Percentiles rank a stretch among this genome's conserved stretches.
Conservation (phyloP, 2,329 filamentous ascomycete genomes). For the Parastagonospora nodorum region DNA sequence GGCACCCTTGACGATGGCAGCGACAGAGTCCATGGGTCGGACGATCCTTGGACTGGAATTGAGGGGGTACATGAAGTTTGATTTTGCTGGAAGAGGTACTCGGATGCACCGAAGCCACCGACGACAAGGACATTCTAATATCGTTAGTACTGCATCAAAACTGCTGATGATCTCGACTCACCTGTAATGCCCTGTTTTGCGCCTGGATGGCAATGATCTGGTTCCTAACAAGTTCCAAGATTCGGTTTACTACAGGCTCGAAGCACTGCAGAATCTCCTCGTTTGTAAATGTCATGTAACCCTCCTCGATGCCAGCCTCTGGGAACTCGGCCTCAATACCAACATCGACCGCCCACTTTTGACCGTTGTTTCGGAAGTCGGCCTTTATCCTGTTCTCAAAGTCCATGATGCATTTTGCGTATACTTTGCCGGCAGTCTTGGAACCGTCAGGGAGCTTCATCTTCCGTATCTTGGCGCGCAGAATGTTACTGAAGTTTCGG, state of each 20-base stretch:
- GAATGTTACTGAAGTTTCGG: constrained; percentile 96
- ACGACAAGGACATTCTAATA: constrained; percentile 87
- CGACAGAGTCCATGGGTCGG: constrained; percentile 97
- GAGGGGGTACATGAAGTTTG: constrained; percentile 95
- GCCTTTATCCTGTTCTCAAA: constrained; percentile 99
- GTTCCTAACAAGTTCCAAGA: constrained; percentile 92
- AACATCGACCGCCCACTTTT: constrained; percentile 99
- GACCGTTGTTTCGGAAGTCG: constrained; percentile 97
- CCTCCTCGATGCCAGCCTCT: constrained; percentile 96
- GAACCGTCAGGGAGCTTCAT: constrained; percentile 98
- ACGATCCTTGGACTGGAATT: constrained; percentile 99
- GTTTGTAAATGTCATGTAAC: constrained; percentile 99
- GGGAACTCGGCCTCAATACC: constrained; percentile 98
- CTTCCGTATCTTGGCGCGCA: constrained; percentile 96
- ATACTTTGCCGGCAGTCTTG: constrained; percentile 96
- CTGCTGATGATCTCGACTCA: constrained; percentile 40
- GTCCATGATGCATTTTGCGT: constrained; percentile 99
- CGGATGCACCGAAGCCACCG: constrained; percentile 95
- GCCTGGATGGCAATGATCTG: constrained; percentile 99
- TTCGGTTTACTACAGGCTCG: constrained; percentile 96
- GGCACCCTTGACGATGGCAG: constrained; percentile 97
- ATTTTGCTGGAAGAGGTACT: constrained; percentile 99
- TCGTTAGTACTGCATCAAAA: constrained; percentile 28
- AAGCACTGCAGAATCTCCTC: constrained; percentile 99
- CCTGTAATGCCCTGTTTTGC: constrained; percentile 88